Percentiles rank a stretch among this genome's conserved stretches.
Evolutionary conservation across 2,329 filamentous ascomycete genomes (phyloP).

Genomic region (Epichloe amarillans): DNA sequence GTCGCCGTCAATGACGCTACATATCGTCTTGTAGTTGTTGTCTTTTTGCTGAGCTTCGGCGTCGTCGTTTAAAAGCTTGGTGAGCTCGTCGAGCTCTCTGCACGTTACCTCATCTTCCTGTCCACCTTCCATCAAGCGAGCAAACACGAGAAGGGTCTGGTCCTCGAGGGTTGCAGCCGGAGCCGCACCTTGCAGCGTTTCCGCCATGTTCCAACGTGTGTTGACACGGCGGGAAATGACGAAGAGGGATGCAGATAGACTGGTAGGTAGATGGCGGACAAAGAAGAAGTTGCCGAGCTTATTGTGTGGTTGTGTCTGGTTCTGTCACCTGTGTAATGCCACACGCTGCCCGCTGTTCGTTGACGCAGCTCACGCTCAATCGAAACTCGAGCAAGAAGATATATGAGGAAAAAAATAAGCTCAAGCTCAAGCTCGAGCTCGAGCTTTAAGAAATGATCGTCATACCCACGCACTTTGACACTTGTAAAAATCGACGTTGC

Average conservation of each 20-base stretch:
- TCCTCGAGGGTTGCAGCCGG: constrained; percentile 35
- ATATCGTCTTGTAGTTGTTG: constrained; percentile 33
- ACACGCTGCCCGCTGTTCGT: background rate
- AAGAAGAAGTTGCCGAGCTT: too few species aligned
- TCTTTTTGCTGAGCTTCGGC: constrained; percentile 29
- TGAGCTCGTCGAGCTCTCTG: constrained; percentile 42
- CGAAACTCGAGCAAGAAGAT: too few species aligned
- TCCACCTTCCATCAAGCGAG: constrained; percentile 80
- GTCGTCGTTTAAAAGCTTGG: constrained; percentile 46
- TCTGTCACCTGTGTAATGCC: background rate
- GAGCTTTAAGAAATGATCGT: background rate
- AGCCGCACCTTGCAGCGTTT: constrained; percentile 17
- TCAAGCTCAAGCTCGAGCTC: background rate
- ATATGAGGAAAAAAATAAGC: background rate
- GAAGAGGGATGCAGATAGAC: constrained; percentile 1
- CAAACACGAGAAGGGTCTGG: constrained; percentile 64
- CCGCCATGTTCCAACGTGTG: constrained; percentile 17
- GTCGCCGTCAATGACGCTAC: constrained; percentile 54
- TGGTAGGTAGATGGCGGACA: background rate
- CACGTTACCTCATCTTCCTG: constrained; percentile 66
- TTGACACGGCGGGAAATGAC: background rate
- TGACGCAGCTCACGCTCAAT: background rate
- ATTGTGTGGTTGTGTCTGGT: background rate
- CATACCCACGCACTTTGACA: background rate
- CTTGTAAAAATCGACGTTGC: background rate